phyloP scores from a whole-genome alignment of 2,329 filamentous ascomycete genomes.

The Thelonectria discophora region DNA sequence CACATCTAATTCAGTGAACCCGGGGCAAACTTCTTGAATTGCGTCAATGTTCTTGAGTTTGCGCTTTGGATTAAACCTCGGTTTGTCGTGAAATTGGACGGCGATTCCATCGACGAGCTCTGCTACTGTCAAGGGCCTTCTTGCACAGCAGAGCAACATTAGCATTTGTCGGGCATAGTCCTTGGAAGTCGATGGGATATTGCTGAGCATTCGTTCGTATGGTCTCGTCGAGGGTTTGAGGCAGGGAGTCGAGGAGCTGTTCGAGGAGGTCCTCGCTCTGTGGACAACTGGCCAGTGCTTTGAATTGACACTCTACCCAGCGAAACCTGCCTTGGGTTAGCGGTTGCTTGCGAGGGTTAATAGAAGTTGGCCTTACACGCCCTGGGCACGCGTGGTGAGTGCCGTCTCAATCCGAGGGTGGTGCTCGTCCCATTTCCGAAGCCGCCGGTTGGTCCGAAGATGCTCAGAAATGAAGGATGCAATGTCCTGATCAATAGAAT shows the following conservation, averaged over 20 bases:
- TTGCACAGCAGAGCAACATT: no score
- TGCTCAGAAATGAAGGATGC: no score
- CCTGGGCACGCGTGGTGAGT: slow-evolving; percentile 11
- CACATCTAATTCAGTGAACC: slow-evolving; percentile 10
- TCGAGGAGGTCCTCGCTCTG: no score
- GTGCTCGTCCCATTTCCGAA: slow-evolving; percentile 17
- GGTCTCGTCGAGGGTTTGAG: no score
- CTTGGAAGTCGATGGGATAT: no score
- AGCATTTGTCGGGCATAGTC: no score
- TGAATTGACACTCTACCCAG: no score
- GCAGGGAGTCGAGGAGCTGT: no score
- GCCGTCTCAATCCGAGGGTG: slow-evolving; percentile 16
- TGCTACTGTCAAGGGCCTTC: no score
- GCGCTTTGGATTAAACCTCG: slow-evolving; percentile 12
- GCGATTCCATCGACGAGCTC: no score
- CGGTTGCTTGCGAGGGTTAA: not conserved
- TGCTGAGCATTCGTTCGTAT: no score
- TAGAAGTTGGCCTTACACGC: slow-evolving; percentile 5
- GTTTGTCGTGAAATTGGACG: slow-evolving; percentile 2
- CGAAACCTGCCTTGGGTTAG: slow-evolving; percentile 32
- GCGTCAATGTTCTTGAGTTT: slow-evolving; percentile 9
- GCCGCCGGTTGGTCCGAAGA: slow-evolving; percentile 10
- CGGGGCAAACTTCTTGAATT: slow-evolving; percentile 21
- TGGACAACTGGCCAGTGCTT: no score
- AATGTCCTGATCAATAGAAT: not conserved